Evolutionary conservation across 192 early-diverging fungal genomes (phyloP).

Genomic region (Coemansia pectinata): DNA sequence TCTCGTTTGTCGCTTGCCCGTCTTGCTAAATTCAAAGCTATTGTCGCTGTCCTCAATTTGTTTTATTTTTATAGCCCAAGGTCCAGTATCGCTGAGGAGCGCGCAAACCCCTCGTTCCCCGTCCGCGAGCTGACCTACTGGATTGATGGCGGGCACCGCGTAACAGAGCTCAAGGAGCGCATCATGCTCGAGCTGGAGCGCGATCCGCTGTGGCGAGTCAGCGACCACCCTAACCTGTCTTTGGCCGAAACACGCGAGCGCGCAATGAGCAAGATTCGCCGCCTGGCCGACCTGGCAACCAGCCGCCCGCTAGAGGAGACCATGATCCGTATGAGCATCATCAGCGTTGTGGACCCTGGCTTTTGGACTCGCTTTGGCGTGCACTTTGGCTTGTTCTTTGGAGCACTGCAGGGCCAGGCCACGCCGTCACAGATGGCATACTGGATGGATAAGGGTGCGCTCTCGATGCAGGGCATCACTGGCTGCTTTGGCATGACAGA

Average conservation of each 20-base stretch:
- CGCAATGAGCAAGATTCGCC: conserved; percentile 79
- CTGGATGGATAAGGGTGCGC: conserved; percentile 82
- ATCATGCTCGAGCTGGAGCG: conserved; percentile 87
- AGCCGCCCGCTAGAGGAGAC: conserved; percentile 71
- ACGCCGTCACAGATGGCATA: conserved; percentile 81
- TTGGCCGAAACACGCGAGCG: conserved; percentile 77
- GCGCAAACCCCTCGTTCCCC: conserved; percentile 72
- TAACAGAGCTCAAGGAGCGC: conserved; percentile 67
- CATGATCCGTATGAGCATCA: conserved; percentile 74
- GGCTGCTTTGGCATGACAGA: conserved; percentile 97
- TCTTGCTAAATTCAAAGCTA: background rate
- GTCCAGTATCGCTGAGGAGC: conserved; percentile 68
- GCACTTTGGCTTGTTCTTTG: conserved; percentile 88
- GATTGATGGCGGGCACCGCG: conserved; percentile 75
- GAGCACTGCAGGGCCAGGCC: conserved; percentile 80
- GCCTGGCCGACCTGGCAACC: conserved; percentile 69
- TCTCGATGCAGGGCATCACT: conserved; percentile 77
- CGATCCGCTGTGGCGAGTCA: conserved; percentile 78
- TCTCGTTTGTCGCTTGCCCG: background rate
- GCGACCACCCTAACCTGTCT: conserved; percentile 75
- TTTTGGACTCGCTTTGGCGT: conserved; percentile 93
- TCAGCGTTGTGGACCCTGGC: conserved; percentile 81
- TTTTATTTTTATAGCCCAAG: conserved; percentile 31
- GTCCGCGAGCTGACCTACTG: conserved; percentile 79
- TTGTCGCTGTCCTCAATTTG: background rate